Evolutionary conservation across 345 rosid genomes (phyloP).

Genomic region (Aquilaria sinensis): DNA sequence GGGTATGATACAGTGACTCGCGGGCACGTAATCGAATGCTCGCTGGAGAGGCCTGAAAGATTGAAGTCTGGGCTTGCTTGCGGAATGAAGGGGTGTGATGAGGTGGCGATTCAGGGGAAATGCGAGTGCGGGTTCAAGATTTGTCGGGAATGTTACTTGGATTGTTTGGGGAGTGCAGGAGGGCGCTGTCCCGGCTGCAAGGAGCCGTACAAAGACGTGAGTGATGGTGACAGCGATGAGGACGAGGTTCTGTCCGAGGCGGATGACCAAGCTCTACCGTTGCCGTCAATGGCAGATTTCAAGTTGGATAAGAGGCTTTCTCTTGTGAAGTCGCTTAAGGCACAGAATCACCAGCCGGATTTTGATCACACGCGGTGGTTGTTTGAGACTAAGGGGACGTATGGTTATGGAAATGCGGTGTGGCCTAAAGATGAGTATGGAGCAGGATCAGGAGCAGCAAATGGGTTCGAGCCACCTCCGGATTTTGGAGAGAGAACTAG

Average conservation of each 20-base stretch:
- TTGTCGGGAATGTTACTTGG: conserved; percentile 64
- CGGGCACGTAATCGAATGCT: conserved; percentile 57
- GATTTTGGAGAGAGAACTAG: conserved; percentile 56
- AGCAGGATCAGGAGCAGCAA: conserved; percentile 38
- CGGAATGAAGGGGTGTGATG: conserved; percentile 72
- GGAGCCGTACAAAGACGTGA: conserved; percentile 52
- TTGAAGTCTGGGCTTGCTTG: conserved; percentile 36
- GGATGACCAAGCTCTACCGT: conserved; percentile 58
- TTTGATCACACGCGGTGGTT: conserved; percentile 75
- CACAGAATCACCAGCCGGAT: conserved; percentile 51
- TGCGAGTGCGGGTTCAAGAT: conserved; percentile 70
- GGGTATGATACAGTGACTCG: conserved; percentile 69
- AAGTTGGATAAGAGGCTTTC: conserved; percentile 65
- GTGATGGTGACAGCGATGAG: conserved; percentile 28
- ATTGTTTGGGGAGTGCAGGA: conserved; percentile 44
- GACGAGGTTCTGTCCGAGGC: conserved; percentile 40
- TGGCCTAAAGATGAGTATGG: conserved; percentile 87
- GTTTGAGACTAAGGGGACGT: conserved; percentile 84
- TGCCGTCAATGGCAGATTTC: conserved; percentile 50
- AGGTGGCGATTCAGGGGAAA: conserved; percentile 40
- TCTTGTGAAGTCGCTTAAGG: conserved; percentile 64
- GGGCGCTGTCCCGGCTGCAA: conserved; percentile 76
- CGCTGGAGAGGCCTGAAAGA: conserved; percentile 30
- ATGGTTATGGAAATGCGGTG: conserved; percentile 73
- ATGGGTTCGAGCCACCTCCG: conserved; percentile 64